Conservation (phyloP, 2,329 filamentous ascomycete genomes). For the Fusarium chlamydosporum region DNA sequence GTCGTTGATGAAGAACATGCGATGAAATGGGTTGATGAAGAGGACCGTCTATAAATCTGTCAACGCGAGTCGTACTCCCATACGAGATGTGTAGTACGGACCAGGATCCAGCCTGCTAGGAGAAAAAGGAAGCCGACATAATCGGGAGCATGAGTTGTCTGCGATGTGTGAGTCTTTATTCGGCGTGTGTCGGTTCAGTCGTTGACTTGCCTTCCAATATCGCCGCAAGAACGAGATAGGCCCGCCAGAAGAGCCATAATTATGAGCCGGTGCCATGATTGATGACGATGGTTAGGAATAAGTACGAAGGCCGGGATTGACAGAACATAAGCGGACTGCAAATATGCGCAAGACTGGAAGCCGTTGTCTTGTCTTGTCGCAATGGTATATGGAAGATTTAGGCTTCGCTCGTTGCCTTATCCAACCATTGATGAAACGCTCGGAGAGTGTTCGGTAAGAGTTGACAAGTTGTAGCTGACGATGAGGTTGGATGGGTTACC, state of each 20-base stretch:
- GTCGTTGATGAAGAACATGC: constrained; percentile 92
- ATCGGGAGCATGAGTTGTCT: constrained; percentile 89
- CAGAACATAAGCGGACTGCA: constrained; percentile 27
- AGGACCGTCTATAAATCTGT: constrained; percentile 48
- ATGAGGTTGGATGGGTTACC: constrained; percentile 26
- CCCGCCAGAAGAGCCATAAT: constrained; percentile 34
- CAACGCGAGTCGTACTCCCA: constrained; percentile 13
- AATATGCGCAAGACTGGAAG: background rate
- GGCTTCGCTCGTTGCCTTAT: background rate
- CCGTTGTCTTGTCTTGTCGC: too few species aligned
- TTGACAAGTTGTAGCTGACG: constrained; percentile 26
- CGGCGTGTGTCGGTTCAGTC: background rate
- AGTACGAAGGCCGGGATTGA: constrained; percentile 19
- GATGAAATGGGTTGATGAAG: constrained; percentile 85
- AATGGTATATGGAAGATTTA: background rate
- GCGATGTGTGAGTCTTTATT: background rate
- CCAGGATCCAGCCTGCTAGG: constrained; percentile 75
- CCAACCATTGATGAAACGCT: background rate
- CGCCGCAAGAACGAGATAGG: constrained; percentile 55
- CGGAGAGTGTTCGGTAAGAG: constrained; percentile 10
- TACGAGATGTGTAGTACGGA: constrained; percentile 53
- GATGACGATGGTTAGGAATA: constrained; percentile 9
- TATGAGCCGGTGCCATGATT: constrained; percentile 50
- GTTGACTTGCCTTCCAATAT: constrained; percentile 62
- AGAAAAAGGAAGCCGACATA: constrained; percentile 84